Percentiles rank a stretch among this genome's conserved stretches.
phyloP scores from a whole-genome alignment of 1,139 yeast species.

The Diutina rugosa region DNA sequence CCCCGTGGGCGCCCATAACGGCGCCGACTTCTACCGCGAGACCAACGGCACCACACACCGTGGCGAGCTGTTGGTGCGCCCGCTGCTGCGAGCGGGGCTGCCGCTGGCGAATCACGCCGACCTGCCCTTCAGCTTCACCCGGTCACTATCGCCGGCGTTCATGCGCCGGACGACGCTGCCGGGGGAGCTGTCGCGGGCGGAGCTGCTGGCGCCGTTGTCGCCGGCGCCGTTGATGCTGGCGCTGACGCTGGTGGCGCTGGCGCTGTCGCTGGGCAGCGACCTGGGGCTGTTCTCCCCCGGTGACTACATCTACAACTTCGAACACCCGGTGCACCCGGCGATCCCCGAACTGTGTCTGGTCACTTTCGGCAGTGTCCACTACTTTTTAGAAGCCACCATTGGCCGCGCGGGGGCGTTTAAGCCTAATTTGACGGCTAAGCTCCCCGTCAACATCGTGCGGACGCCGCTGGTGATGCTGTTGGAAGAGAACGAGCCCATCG shows the following conservation, averaged over 20 bases:
- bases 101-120: neutral
- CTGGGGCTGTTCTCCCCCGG: slow-evolving; percentile 48
- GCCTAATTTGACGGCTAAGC: slow-evolving; percentile 50
- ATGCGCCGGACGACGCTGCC: slow-evolving; percentile 33
- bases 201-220: slow-evolving; percentile 7
- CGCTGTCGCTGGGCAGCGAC: slow-evolving; percentile 5
- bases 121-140: slow-evolving; percentile 11
- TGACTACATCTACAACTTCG: slow-evolving; percentile 84
- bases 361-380: slow-evolving; percentile 69
- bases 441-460: slow-evolving; percentile 58
- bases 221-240: slow-evolving; percentile 11
- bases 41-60: neutral
- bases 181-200: slow-evolving; percentile 5
- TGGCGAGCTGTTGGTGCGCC: neutral
- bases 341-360: slow-evolving; percentile 72
- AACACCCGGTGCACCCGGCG: slow-evolving; percentile 72
- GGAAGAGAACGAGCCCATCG: slow-evolving; percentile 89
- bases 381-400: slow-evolving; percentile 54
- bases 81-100: slow-evolving; percentile 15
- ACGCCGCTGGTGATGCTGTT: slow-evolving; percentile 66
- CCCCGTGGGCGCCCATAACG: slow-evolving; percentile 20
- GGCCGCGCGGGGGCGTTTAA: slow-evolving; percentile 80
- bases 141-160: slow-evolving; percentile 10
- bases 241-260: slow-evolving; percentile 3
- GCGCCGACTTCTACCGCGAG: slow-evolving; percentile 30